Conservation (phyloP, 2,329 filamentous ascomycete species). For the Sporothrix pallida region DNA sequence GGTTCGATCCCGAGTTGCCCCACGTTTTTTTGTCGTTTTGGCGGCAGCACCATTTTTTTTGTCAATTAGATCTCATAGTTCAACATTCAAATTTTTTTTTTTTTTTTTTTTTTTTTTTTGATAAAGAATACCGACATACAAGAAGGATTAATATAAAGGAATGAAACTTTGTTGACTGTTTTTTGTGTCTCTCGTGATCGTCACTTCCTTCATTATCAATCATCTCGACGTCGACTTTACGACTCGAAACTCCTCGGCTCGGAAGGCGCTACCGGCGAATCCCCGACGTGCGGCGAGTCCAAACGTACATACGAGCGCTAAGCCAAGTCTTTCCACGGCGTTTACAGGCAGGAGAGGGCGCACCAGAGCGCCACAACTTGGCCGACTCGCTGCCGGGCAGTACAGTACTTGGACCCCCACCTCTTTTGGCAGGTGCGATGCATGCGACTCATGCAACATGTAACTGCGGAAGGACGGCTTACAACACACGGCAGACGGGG, state of each 20-base stretch:
- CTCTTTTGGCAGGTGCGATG: background rate
- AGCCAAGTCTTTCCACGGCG: background rate
- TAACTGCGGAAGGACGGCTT: background rate
- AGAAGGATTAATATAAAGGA: no score
- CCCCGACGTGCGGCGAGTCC: slow-evolving; percentile 10
- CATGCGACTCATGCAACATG: background rate
- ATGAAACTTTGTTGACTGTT: no score
- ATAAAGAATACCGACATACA: no score
- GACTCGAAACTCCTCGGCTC: slow-evolving; percentile 28
- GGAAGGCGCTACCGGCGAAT: slow-evolving; percentile 19
- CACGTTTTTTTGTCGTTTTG: slow-evolving; percentile 22
- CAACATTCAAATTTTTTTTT: background rate
- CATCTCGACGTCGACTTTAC: background rate
- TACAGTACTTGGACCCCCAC: background rate
- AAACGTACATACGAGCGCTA: slow-evolving; percentile 10
- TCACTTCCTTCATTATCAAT: background rate
- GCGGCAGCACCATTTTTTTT: background rate
- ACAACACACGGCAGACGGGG: background rate
- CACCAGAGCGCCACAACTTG: background rate
- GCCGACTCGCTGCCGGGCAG: slow-evolving; percentile 27
- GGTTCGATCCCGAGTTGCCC: slow-evolving; percentile 35
- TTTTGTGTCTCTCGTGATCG: background rate
- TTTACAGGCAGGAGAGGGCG: slow-evolving; percentile 6
- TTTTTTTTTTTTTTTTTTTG: background rate
- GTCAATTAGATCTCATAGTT: background rate